Evolutionary conservation across 495 filamentous ascomycete genomes (phyloP).

Genomic region (Aspergillus taichungensis): DNA sequence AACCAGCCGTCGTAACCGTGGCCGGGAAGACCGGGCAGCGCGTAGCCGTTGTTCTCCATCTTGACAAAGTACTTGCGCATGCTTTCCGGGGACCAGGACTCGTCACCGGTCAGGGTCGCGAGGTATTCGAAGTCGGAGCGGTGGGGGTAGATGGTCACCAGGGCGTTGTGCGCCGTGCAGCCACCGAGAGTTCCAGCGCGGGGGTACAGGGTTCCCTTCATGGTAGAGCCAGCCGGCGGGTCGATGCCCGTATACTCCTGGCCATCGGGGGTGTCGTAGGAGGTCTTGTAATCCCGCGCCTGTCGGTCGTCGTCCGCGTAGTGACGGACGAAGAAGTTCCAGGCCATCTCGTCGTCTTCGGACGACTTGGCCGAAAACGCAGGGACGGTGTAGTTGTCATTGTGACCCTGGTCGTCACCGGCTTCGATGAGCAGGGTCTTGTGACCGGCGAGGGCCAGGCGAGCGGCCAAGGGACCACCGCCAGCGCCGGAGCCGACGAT

Average conservation of each 20-base stretch:
- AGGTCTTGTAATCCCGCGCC: slow-evolving; percentile 35
- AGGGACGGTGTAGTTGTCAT: slow-evolving; percentile 28
- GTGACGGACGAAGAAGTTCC: slow-evolving; percentile 43
- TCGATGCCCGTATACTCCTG: slow-evolving; percentile 28
- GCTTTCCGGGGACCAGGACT: slow-evolving; percentile 31
- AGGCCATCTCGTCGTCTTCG: slow-evolving; percentile 29
- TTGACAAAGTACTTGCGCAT: slow-evolving; percentile 37
- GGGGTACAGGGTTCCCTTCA: slow-evolving; percentile 39
- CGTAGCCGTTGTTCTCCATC: slow-evolving; percentile 48
- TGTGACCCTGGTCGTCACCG: slow-evolving; percentile 49
- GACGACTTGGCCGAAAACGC: slow-evolving; percentile 28
- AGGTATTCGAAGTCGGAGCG: slow-evolving; percentile 42
- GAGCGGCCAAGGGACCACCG: slow-evolving; percentile 52
- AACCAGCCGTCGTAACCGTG: slow-evolving; percentile 57
- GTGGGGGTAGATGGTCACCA: slow-evolving; percentile 33
- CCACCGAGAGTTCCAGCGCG: slow-evolving; percentile 40
- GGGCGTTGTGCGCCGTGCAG: slow-evolving; percentile 39
- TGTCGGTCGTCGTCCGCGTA: slow-evolving; percentile 31
- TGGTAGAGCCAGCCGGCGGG: slow-evolving; percentile 29
- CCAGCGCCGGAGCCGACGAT: slow-evolving; percentile 59
- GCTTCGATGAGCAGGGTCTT: slow-evolving; percentile 56
- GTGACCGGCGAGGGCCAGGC: slow-evolving; percentile 51
- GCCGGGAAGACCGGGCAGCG: slow-evolving; percentile 26
- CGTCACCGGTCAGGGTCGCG: slow-evolving; percentile 33
- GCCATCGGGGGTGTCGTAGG: slow-evolving; percentile 32